These are phyloP conservation scores for Wickerhamiella cacticola DNA, from an alignment of 805 yeast species.

Conservation along the genomic window DNA sequence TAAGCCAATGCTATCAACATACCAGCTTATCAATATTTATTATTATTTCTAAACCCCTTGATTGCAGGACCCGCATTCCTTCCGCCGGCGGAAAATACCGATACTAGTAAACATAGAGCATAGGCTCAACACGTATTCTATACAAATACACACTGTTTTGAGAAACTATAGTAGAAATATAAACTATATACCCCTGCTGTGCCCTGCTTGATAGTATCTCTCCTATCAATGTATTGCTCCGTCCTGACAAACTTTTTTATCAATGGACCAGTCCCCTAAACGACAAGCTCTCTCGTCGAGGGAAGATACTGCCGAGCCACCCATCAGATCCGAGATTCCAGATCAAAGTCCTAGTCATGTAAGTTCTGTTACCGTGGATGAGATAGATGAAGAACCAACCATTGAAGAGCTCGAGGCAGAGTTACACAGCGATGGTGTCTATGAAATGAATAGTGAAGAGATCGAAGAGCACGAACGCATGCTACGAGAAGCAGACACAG, in stretches of 20 bases:
- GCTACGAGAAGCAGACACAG: slow-evolving; percentile 16
- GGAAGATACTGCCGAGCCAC: slow-evolving; percentile 1
- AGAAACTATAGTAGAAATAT: too few species aligned
- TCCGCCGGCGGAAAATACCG: too few species aligned
- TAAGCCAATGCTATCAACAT: too few species aligned
- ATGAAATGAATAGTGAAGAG: slow-evolving; percentile 49
- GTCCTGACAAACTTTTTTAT: background rate
- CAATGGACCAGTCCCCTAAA: slow-evolving; percentile 10
- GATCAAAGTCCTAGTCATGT: background rate
- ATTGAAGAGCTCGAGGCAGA: background rate
- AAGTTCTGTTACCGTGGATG: slow-evolving; percentile 5
- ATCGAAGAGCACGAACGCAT: slow-evolving; percentile 24
- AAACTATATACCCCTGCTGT: too few species aligned
- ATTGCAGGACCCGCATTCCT: too few species aligned
- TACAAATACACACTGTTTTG: too few species aligned
- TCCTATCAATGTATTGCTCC: too few species aligned
- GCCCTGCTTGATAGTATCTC: too few species aligned
- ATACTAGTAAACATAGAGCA: too few species aligned
- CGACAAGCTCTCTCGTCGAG: slow-evolving; percentile 4
- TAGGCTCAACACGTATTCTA: too few species aligned
- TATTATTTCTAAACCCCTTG: too few species aligned
- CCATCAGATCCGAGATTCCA: background rate
- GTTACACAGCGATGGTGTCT: slow-evolving; percentile 29
- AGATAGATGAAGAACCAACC: background rate
- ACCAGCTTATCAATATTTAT: too few species aligned